Evolutionary conservation across 441 rosid species (phyloP).

Genomic region (Capsella rubella): DNA sequence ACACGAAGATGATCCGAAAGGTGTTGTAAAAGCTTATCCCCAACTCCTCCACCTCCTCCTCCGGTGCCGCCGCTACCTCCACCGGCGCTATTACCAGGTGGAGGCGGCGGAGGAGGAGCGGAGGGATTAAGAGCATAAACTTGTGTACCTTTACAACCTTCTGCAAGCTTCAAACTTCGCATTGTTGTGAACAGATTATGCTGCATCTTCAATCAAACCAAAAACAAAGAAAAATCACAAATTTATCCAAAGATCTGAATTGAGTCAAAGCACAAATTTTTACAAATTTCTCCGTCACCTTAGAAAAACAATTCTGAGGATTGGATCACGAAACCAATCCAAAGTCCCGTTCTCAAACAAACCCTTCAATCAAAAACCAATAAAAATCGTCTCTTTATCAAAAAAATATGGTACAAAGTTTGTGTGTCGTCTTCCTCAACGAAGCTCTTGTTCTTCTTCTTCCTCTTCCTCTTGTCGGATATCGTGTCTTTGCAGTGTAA

Average conservation of each 20-base stretch:
- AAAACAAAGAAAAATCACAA: neutral
- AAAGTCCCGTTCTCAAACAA: slow-evolving; percentile 39
- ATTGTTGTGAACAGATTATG: slow-evolving; percentile 74
- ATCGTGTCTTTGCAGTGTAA: slow-evolving; percentile 42
- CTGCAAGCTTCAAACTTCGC: slow-evolving; percentile 83
- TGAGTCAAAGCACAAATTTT: slow-evolving; percentile 45
- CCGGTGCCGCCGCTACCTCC: slow-evolving; percentile 43
- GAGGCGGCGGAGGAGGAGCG: slow-evolving; percentile 45
- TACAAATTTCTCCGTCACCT: slow-evolving; percentile 44
- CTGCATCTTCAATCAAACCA: slow-evolving; percentile 63
- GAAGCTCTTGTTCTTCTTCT: slow-evolving; percentile 27
- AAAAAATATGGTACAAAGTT: neutral
- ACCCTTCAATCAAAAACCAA: slow-evolving; percentile 58
- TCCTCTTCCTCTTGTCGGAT: slow-evolving; percentile 12
- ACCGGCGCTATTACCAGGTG: slow-evolving; percentile 41
- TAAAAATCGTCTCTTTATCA: neutral
- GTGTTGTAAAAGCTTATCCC: slow-evolving; percentile 72
- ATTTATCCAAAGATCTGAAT: slow-evolving; percentile 39
- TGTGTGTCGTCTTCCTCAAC: neutral
- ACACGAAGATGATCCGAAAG: slow-evolving; percentile 73
- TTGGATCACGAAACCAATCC: slow-evolving; percentile 37
- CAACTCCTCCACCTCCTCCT: slow-evolving; percentile 58
- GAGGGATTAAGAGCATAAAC: slow-evolving; percentile 67
- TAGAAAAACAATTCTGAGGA: slow-evolving; percentile 14
- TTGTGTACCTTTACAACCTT: slow-evolving; percentile 83